Conservation (phyloP, 2,329 filamentous ascomycete genomes). For the Phyllosticta ampelicida region DNA sequence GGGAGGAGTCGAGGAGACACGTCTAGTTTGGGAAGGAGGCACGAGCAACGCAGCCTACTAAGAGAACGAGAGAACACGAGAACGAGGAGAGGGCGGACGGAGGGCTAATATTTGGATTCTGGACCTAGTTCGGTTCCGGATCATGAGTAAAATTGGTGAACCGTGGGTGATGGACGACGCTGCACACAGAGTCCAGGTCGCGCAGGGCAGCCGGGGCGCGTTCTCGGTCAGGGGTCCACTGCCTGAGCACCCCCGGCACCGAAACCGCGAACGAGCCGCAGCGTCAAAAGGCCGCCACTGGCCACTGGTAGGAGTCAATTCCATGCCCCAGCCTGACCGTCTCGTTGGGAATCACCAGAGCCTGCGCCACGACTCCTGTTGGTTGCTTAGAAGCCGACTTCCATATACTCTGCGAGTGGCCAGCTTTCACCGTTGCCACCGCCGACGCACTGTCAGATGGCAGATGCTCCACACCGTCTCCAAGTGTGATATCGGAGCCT, state of each 20-base stretch:
- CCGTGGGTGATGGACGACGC: slow-evolving; percentile 6
- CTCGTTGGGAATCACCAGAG: background rate
- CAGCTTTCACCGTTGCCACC: background rate
- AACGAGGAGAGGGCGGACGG: background rate
- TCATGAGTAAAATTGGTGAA: slow-evolving; percentile 3
- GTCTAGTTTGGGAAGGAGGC: background rate
- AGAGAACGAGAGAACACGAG: too few relatives aligned
- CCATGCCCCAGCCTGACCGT: background rate
- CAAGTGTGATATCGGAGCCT: slow-evolving; percentile 3
- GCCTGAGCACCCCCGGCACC: background rate
- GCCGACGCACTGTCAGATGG: background rate
- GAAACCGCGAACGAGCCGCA: background rate
- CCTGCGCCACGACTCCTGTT: too few relatives aligned
- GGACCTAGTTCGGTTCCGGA: background rate
- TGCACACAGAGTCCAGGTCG: slow-evolving; percentile 5
- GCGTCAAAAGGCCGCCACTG: background rate
- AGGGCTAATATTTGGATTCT: background rate
- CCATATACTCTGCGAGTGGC: background rate
- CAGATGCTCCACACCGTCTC: background rate
- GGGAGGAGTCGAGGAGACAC: background rate
- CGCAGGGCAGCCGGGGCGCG: background rate
- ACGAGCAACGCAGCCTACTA: background rate
- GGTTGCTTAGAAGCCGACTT: too few relatives aligned
- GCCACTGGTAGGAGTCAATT: background rate
- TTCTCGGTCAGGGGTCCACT: background rate